Base-by-base conservation (phyloP, 2,329 filamentous ascomycete genomes). In the Dendrostoma leiphaemia region DNA sequence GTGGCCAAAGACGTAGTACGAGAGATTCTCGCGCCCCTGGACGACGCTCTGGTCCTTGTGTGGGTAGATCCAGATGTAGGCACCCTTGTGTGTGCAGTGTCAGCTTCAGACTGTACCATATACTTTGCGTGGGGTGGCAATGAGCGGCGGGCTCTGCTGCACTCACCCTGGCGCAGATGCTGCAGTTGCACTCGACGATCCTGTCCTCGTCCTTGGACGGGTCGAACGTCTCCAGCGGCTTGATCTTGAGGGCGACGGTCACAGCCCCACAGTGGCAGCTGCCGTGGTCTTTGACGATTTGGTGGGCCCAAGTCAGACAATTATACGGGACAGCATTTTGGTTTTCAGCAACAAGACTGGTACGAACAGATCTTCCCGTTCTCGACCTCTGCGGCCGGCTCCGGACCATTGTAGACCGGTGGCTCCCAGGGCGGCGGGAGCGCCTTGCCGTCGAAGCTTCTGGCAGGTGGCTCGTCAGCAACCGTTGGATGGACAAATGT, bases 251-350 rank as follows among this genome's bases (percentile, higher is more conserved):
- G 1, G 76, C 74, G 1, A 79, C 51, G 15, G 66, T 73, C 23
- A 82, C 68, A 19, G 71, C 72, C 26, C 79, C 79, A 62, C 79
- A 82, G 64, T 82, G 79, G 63, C 79, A 82, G 62, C 75, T 74
- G 8, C 79, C 79, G 13, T 73, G 73, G 60, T 80, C 53, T 51
- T 13, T n/a, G n/a, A 34, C 23, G 35, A 23, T 45, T n/a, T 19
- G 2, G 9, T 12, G 19, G 4, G 28, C 4, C 1, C 9, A 19
- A 12, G 4, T 13, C 35, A 44, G n/a, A n/a, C 4, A 5, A 45
- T 13, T 32, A 32, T 32, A 13, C 29, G 29, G 29, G 8, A 32
- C 29, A n/a, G n/a, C n/a, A 32, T 8, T 13, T 32, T 32, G 29
- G n/a, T n/a, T n/a, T n/a, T n/a, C n/a, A n/a, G 3, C 8, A 32